Base-by-base conservation (phyloP, 139 green algal genomes). In the Nannochloris sp. region DNA sequence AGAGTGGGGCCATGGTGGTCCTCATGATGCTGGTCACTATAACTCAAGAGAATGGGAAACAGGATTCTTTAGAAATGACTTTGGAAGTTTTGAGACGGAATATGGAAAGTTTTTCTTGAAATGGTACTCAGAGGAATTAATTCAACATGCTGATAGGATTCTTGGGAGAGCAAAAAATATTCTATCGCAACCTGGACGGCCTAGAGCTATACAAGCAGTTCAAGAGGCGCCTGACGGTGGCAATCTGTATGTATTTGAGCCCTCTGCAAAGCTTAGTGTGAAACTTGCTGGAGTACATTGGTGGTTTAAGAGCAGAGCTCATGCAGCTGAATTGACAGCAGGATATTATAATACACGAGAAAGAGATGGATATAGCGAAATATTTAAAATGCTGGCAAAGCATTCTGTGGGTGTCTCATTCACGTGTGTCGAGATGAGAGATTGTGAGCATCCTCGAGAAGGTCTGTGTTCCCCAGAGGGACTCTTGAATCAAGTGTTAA, bases 391-490 rank as follows among this genome's bases (percentile, higher is more conserved):
- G 67, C 64, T 88, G 5, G 58, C 61, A 25, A 75, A 67, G 51
- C 68, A 95, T 64, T 72, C 84, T n/a, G 84, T 81, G 0, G 71
- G 74, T 6, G 72, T 95, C 34, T 90, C 79, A 72, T 99, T 99
- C 81, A 99, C 94, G 23, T 98, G 93, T 68, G 89, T 97, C 23
- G 94, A 99, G 81, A 99, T 99, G 94, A 78, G 88, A 15, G 94
- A 99, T 80, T 90, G 83, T 62, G 94, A 99, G 80, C 92, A 99
- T 69, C 90, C 92, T 12, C 75, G 79, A 4, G 87, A 96, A 66
- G 88, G 81, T 2, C 69, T 75, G 27, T 98, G 93, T 77, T 86
- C 78, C 60, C 92, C 92, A 43, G 85, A 98, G 75, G 82, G 79
- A 10, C 78, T 96, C 61, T 65, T 93, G 60, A 70, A 81, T 62